Percentiles rank a stretch among this genome's conserved stretches.
These are phyloP conservation scores for Zymoseptoria tritici DNA, from an alignment of 2,329 filamentous ascomycete genomes.

Conservation along the genomic window DNA sequence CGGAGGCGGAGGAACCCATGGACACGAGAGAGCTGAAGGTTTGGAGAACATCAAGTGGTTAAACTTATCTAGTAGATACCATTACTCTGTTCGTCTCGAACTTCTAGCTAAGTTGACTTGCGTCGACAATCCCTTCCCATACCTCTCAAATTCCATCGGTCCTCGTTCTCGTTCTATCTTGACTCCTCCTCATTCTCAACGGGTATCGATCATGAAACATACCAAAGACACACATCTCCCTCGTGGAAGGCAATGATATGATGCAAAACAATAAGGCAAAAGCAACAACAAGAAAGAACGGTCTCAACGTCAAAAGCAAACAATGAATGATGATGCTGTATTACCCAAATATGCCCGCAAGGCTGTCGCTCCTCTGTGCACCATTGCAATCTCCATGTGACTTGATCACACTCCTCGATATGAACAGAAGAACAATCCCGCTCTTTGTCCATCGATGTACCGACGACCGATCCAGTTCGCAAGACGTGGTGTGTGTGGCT, in stretches of 20 bases:
- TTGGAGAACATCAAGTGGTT: neutral
- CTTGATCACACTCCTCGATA: too few species aligned
- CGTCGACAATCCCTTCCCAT: neutral
- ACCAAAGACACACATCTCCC: neutral
- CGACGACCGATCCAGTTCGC: neutral
- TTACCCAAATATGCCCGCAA: neutral
- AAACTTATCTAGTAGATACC: neutral
- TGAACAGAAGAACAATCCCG: neutral
- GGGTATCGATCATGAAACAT: neutral
- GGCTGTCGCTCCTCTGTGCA: neutral
- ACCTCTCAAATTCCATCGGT: neutral
- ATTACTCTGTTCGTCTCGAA: neutral
- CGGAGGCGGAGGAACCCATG: neutral
- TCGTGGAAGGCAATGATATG: neutral
- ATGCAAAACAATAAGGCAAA: neutral
- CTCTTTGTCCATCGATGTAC: neutral
- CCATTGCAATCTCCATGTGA: neutral
- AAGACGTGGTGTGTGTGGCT: neutral
- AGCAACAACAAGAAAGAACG: neutral
- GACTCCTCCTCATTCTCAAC: neutral
- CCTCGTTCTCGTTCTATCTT: neutral
- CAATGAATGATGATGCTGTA: neutral
- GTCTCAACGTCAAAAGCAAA: neutral
- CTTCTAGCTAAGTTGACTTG: neutral
- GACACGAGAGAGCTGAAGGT: neutral